Percentiles rank a stretch among this genome's conserved stretches.
phyloP scores from a whole-genome alignment of 441 rosid genomes.

The Corymbia citriodora region DNA sequence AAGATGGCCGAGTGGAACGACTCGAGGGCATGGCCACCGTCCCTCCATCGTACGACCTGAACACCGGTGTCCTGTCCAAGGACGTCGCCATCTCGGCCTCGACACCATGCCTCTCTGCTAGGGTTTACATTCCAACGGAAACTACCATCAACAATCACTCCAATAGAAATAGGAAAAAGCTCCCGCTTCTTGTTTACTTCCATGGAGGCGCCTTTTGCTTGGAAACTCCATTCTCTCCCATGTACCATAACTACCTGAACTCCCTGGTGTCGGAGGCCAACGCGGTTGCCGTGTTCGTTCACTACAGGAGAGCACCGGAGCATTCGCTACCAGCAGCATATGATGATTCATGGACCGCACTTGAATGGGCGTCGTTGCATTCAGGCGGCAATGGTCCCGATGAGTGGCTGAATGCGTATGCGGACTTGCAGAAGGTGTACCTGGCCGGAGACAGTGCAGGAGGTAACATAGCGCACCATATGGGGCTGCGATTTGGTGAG shows the following conservation, averaged over 20 bases:
- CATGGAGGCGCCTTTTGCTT: constrained; percentile 38
- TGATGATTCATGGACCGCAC: constrained; percentile 25
- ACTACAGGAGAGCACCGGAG: constrained; percentile 30
- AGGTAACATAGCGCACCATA: constrained; percentile 21
- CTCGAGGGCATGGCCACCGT: constrained; percentile 7
- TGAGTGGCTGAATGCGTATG: constrained; percentile 9
- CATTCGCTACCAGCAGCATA: constrained; percentile 17
- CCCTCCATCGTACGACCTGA: constrained; percentile 4
- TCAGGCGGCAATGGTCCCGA: constrained; percentile 4
- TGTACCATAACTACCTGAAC: constrained; percentile 14
- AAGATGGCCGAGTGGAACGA: constrained; percentile 23
- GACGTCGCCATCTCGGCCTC: constrained; percentile 18
- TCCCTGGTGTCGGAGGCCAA: constrained; percentile 12
- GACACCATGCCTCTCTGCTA: constrained; percentile 1
- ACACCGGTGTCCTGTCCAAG: constrained; percentile 13
- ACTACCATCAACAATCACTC: neutral
- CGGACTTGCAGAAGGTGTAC: constrained; percentile 17
- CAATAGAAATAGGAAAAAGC: neutral
- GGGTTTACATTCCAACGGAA: constrained; percentile 12
- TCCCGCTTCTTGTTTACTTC: constrained; percentile 27
- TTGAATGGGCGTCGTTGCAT: constrained; percentile 21
- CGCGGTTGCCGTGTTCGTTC: constrained; percentile 16
- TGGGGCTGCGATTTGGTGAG: constrained; percentile 6
- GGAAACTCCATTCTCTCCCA: constrained; percentile 19
- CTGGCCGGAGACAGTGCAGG: constrained; percentile 33